Base-by-base conservation (phyloP, 2,329 filamentous ascomycete species). In the Cladosporium oxysporum region DNA sequence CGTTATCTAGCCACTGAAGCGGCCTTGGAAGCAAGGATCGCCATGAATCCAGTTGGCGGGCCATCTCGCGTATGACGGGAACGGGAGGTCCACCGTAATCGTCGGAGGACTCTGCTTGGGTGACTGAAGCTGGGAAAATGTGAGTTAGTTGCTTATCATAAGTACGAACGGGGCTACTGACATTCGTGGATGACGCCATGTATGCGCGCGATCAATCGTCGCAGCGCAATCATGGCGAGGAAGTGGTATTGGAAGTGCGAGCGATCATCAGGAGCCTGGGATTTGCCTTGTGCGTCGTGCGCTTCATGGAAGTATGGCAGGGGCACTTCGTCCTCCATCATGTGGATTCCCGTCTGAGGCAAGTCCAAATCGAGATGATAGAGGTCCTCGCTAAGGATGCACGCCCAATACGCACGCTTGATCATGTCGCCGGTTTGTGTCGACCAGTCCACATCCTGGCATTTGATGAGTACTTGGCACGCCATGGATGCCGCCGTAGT, bases 221-320 rank as follows among this genome's bases (percentile, higher is more conserved):
- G 79, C 21, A 89, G 78, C 12, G 85, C 83, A 55, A 89, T 84
- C 71, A 88, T 85, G 0, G 86, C 87, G 2, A 84, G 81, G 72
- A 87, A 88, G 69, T 88, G 82, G 66, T 86, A 83, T 67, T 86
- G 82, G 65, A 84, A 86, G 66, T 86, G 82, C 1, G 84, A 83
- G 11, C 79, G 75, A 67, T 85, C 82, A 67, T 85, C 83, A 23
- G 77, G 79, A 14, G 80, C 71, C 44, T 21, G 62, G 16, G 23
- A 29, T 49, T 11, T 37, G 31, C 52, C 64, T 14, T 62, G 41
- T n/a, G 61, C 65, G 16, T 82, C 81, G 1, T 80, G 77, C 2
- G 78, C 79, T 61, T 80, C 81, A 52, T 75, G 72, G 69, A 87
- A 87, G 66, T 81, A 81, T 3, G 86, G 86, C 29, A 88, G 76